These are phyloP conservation scores for Diophrys sp. DNA, from an alignment of 73 alveolate genomes.

Conservation along the genomic window DNA sequence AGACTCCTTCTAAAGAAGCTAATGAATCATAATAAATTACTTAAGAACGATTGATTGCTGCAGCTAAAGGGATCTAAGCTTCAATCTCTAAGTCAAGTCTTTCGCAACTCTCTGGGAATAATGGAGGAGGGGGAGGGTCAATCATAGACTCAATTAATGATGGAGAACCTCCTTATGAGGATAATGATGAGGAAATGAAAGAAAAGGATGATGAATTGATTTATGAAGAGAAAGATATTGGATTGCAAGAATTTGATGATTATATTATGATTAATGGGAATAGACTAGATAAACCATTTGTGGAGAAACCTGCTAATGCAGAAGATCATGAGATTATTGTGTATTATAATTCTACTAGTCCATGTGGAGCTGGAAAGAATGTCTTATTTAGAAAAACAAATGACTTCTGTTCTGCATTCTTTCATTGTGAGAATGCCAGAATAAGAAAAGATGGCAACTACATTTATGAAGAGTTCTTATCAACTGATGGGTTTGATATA, in stretches of 20 bases:
- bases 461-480: conserved; percentile 89
- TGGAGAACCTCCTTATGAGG: conserved; percentile 21
- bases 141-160: background rate
- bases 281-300: conserved; percentile 86
- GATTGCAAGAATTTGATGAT: conserved; percentile 77
- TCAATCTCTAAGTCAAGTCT: background rate
- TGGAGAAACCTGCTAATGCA: conserved; percentile 97
- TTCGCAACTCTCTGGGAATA: background rate
- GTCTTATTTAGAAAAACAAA: conserved; percentile 91
- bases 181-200: conserved; percentile 19
- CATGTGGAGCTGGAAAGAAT: conserved; percentile 95
- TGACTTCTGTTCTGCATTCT: conserved; percentile 65
- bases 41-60: conserved; percentile 7
- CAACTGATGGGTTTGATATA: conserved; percentile 96
- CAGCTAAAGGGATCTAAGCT: background rate
- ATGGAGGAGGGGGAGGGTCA: background rate
- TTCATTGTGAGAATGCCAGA: conserved; percentile 54
- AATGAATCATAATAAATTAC: background rate
- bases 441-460: conserved; percentile 87
- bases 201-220: conserved; percentile 64
- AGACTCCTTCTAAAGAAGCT: too few species aligned
- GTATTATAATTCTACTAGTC: conserved; percentile 81
- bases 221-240: conserved; percentile 54
- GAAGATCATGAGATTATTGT: conserved; percentile 94
- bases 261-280: conserved; percentile 70